phyloP scores from a whole-genome alignment of 129 eudicot genomes.

The Flaveria bidentis region DNA sequence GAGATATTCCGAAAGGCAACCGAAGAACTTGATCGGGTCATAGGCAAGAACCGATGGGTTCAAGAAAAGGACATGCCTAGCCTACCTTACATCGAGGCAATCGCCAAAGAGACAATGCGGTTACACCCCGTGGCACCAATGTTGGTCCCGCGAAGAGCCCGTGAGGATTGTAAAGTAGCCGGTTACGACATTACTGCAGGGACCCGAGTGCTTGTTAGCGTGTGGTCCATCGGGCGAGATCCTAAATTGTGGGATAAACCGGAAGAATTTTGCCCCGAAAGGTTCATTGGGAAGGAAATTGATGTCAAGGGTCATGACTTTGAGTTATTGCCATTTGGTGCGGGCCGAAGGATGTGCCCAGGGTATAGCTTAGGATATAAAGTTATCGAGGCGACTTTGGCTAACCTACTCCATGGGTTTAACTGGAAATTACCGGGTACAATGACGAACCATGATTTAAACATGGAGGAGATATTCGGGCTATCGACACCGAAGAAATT shows the following conservation, averaged over 20 bases:
- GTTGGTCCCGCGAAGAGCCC: conserved; percentile 44
- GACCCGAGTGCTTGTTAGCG: conserved; percentile 43
- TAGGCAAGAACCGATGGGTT: conserved; percentile 38
- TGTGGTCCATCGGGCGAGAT: conserved; percentile 55
- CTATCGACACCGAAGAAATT: conserved; percentile 54
- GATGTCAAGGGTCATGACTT: conserved; percentile 49
- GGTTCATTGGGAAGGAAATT: conserved; percentile 43
- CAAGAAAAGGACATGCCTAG: conserved; percentile 44
- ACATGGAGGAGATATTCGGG: conserved; percentile 61
- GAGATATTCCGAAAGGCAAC: conserved; percentile 42
- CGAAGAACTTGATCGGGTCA: conserved; percentile 46
- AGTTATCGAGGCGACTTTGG: conserved; percentile 52
- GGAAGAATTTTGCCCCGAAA: conserved; percentile 47
- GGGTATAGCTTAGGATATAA: conserved; percentile 47
- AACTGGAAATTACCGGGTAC: conserved; percentile 44
- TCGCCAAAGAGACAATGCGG: conserved; percentile 45
- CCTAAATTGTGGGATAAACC: conserved; percentile 50
- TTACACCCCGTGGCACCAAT: conserved; percentile 46
- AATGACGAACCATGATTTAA: conserved; percentile 36
- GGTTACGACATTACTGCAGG: conserved; percentile 48
- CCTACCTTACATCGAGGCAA: conserved; percentile 40
- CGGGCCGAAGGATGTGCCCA: conserved; percentile 57
- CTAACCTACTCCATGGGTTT: conserved; percentile 59
- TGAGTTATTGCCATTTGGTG: conserved; percentile 51
- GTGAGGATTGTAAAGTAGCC: conserved; percentile 42